Evolutionary conservation across 2,329 filamentous ascomycete genomes (phyloP), one percentile per base, ranked within the genome.

Genomic region (Verticillium klebahnii): DNA sequence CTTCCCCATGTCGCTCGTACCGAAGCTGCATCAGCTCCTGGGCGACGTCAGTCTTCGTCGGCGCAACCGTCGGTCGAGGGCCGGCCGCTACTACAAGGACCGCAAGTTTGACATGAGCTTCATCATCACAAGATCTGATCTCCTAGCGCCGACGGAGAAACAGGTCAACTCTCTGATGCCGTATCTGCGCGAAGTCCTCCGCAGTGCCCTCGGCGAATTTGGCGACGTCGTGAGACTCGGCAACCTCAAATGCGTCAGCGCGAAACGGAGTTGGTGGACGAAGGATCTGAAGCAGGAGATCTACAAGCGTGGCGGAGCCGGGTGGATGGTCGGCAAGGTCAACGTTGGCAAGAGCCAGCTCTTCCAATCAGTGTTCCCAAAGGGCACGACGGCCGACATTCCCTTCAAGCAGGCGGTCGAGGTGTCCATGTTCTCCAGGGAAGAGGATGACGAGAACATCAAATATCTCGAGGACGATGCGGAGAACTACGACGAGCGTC

Each of bases 311-410:
- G 93, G 92, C 4, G 94, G 94, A 5, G 95, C 89, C 17, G 89
- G 91, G 17, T 99, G 95, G 94, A 89, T 99, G 81, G 90, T 99
- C 2, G 95, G 95, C n/a, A 98, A 97, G 75, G 92, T 93, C 65
- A 99, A 99, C 71, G 96, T 98, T 2, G 96, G 95, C 29, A 99
- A 99, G 77, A 98, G 94, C 69, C 89, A 90, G 70, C 83, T 99
- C 2, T 96, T 98, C 64, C 89, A 95, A 68, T 85, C 88, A 5
- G 87, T 97, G 8, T 97, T 93, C 69, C 94, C 96, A 4, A 94
- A 90, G 80, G 88, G 87, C 31, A 66, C 63, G n/a, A 63, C 64
- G 17, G 60, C 60, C 6, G 57, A 15, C 36, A 56, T 63, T 8
- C 40, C 40, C 5, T 39, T 64, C 17, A 58, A 56, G 4, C 56